Percentiles rank a stretch among this genome's conserved stretches.
phyloP scores from a whole-genome alignment of 2,329 filamentous ascomycete species.

The Monilinia aucupariae region DNA sequence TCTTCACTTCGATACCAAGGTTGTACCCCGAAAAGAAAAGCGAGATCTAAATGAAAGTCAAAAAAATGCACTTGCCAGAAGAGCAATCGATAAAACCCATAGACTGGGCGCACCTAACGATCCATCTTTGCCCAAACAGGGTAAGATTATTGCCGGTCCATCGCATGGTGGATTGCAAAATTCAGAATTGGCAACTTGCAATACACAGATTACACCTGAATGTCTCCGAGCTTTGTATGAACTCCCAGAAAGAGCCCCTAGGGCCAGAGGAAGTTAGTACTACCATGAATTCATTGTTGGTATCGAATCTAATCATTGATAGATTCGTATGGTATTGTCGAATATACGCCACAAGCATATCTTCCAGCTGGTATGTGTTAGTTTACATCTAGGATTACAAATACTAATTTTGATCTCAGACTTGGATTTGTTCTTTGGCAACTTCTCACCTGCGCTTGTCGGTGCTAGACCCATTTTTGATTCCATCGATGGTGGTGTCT shows the following conservation, averaged over 20 bases:
- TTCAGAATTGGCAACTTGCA: constrained; percentile 38
- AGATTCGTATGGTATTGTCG: constrained; percentile 48
- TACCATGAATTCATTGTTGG: neutral
- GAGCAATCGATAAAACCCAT: constrained; percentile 41
- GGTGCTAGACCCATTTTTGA: constrained; percentile 43
- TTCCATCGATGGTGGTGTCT: constrained; percentile 44
- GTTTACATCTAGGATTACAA: neutral
- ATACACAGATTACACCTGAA: constrained; percentile 48
- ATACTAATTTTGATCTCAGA: constrained; percentile 25
- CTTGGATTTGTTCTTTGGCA: constrained; percentile 44
- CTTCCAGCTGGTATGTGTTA: constrained; percentile 37
- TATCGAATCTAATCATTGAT: neutral
- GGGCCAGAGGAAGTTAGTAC: constrained; percentile 20
- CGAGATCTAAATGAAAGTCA: constrained; percentile 8
- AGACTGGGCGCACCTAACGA: constrained; percentile 32
- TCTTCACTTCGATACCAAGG: constrained; percentile 19
- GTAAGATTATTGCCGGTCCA: constrained; percentile 13
- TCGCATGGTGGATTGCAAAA: neutral
- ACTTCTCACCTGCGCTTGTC: constrained; percentile 40
- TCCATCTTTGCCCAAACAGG: constrained; percentile 35
- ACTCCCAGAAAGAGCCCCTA: constrained; percentile 38
- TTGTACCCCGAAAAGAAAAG: constrained; percentile 11
- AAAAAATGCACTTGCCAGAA: neutral
- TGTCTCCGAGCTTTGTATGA: constrained; percentile 49
- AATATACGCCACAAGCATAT: constrained; percentile 45